phyloP scores from a whole-genome alignment of 2,329 filamentous ascomycete genomes.

The Botryosphaeria dothidea region DNA sequence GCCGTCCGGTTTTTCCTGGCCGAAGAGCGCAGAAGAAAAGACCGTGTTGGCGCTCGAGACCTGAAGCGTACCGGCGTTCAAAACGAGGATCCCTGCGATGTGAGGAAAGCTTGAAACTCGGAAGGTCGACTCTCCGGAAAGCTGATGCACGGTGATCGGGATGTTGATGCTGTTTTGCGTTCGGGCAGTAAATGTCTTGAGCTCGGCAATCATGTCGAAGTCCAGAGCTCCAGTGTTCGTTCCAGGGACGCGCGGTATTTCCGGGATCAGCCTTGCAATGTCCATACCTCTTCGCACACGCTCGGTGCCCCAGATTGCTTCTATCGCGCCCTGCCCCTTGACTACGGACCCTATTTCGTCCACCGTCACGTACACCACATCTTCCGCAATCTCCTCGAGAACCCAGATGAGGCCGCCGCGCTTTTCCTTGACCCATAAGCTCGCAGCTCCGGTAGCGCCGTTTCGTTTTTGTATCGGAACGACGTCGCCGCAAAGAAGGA shows the following conservation, averaged over 20 bases:
- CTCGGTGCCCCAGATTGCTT: constrained; percentile 81
- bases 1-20: constrained; percentile 80
- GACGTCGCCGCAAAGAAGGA: constrained; percentile 94
- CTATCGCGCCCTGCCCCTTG: constrained; percentile 71
- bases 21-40: constrained; percentile 90
- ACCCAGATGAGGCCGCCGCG: constrained; percentile 94
- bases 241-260: constrained; percentile 75
- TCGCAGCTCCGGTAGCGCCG: constrained; percentile 86
- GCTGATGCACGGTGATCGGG: constrained; percentile 77
- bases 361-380: constrained; percentile 75
- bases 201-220: constrained; percentile 70
- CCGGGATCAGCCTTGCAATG: constrained; percentile 76
- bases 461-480: constrained; percentile 97
- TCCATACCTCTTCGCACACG: constrained; percentile 68
- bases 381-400: constrained; percentile 94
- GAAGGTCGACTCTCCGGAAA: constrained; percentile 69
- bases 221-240: constrained; percentile 73
- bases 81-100: constrained; percentile 93
- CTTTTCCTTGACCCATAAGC: constrained; percentile 98
- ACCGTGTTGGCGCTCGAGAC: constrained; percentile 94
- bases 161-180: constrained; percentile 78
- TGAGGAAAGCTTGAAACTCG: constrained; percentile 93
- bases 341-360: constrained; percentile 76
- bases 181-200: constrained; percentile 81
- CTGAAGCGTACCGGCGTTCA: constrained; percentile 74